Conservation (phyloP, 495 filamentous ascomycete genomes). For the Pseudevernia furfuracea region DNA sequence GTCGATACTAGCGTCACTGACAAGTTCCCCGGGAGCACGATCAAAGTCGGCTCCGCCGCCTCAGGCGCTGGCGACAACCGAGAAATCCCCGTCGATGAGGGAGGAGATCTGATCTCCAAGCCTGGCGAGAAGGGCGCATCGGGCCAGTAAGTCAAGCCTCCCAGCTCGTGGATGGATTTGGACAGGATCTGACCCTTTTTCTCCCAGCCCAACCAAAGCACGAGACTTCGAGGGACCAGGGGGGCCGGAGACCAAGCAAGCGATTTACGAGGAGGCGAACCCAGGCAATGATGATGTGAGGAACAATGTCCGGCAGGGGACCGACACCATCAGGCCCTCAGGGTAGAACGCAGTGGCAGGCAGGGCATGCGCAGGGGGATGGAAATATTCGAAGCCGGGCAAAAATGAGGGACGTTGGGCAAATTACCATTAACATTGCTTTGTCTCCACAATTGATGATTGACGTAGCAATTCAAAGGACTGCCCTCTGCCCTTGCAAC, state of each 20-base stretch:
- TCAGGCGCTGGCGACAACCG: constrained; percentile 41
- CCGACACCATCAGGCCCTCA: constrained; percentile 27
- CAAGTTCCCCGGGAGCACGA: constrained; percentile 38
- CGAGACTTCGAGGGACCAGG: constrained; percentile 43
- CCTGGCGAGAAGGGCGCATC: constrained; percentile 18
- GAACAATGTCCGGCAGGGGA: constrained; percentile 33
- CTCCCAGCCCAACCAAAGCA: constrained; percentile 36
- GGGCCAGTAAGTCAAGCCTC: constrained; percentile 28
- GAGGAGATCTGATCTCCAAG: constrained; percentile 36
- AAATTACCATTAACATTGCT: no score
- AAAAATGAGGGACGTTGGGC: not conserved
- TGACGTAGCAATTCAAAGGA: not conserved
- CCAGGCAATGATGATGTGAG: constrained; percentile 39
- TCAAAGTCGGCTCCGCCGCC: constrained; percentile 38
- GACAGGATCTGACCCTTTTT: not conserved
- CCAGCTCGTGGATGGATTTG: not conserved
- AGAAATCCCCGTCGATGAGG: constrained; percentile 41
- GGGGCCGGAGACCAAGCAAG: constrained; percentile 41
- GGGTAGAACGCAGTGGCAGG: constrained; percentile 4
- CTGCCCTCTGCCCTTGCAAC: not conserved
- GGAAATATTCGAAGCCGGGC: constrained; percentile 13
- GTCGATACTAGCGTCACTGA: constrained; percentile 33
- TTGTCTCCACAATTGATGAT: not conserved
- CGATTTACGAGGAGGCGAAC: constrained; percentile 30
- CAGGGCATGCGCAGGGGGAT: not conserved